These are phyloP conservation scores for Pichia cactophila DNA, from an alignment of 1,139 yeast genomes.

Conservation along the genomic window DNA sequence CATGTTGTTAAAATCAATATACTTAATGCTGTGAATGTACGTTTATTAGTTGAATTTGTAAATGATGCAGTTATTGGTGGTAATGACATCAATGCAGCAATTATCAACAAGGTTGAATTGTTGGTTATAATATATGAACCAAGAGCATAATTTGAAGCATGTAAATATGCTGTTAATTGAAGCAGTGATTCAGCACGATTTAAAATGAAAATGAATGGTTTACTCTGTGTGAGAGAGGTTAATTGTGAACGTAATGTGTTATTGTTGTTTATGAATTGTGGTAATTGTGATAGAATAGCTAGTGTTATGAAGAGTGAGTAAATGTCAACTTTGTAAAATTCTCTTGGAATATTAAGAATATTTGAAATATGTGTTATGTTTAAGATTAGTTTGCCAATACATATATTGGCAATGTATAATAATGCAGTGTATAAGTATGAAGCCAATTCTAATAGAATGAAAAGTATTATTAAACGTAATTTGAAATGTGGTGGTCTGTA, in stretches of 20 bases:
- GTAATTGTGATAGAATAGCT: constrained; percentile 9
- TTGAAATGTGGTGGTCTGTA: constrained; percentile 81
- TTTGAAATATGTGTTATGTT: constrained; percentile 5
- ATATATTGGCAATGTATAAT: constrained; percentile 11
- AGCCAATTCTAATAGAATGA: constrained; percentile 62
- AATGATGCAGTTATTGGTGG: not conserved
- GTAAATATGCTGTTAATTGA: not conserved
- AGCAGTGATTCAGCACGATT: not conserved
- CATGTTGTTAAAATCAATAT: not conserved
- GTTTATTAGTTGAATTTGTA: not conserved
- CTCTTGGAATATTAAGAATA: not conserved
- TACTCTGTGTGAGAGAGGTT: not conserved
- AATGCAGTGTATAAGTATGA: constrained; percentile 45
- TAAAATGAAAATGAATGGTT: too few relatives aligned
- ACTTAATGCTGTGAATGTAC: not conserved
- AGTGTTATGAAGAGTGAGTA: constrained; percentile 6
- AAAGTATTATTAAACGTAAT: constrained; percentile 46
- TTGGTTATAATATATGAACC: not conserved
- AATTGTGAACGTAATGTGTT: not conserved
- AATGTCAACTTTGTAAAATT: constrained; percentile 3
- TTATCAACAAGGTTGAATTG: not conserved
- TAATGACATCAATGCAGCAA: not conserved
- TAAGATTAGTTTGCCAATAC: constrained; percentile 8
- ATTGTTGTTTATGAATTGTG: not conserved
- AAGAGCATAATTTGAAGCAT: not conserved